These are phyloP conservation scores for Sungouiella blattae DNA, from an alignment of 805 yeast species.

Conservation along the genomic window DNA sequence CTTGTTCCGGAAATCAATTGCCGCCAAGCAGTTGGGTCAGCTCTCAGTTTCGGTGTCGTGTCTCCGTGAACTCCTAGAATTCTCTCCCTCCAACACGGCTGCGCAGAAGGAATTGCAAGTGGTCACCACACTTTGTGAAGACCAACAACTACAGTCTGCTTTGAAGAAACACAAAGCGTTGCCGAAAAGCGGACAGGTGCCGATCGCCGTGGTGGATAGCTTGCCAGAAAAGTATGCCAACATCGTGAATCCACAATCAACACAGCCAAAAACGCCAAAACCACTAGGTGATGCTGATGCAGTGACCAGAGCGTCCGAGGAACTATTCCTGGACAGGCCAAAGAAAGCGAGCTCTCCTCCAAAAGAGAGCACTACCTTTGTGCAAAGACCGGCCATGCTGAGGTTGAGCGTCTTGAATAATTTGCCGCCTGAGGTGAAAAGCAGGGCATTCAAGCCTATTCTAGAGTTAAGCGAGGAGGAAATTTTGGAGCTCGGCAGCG, in stretches of 20 bases:
- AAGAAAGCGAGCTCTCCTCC: background rate
- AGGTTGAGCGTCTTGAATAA: constrained; percentile 18
- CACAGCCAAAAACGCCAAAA: background rate
- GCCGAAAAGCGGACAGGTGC: constrained; percentile 16
- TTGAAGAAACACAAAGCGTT: constrained; percentile 9
- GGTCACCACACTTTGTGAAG: too few relatives aligned
- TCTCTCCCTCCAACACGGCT: constrained; percentile 40
- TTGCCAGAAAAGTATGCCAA: constrained; percentile 33
- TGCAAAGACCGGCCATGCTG: background rate
- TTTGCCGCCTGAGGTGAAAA: constrained; percentile 23
- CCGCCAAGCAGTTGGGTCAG: constrained; percentile 27
- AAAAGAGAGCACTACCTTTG: background rate
- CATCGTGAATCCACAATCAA: background rate
- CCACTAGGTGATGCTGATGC: background rate
- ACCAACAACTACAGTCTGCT: constrained; percentile 7
- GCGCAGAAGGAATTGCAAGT: constrained; percentile 39
- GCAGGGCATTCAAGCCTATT: constrained; percentile 34
- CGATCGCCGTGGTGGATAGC: constrained; percentile 39
- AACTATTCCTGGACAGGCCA: background rate
- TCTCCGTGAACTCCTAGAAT: constrained; percentile 32
- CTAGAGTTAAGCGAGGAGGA: constrained; percentile 21
- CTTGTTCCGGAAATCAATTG: constrained; percentile 48
- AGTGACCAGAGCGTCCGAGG: background rate
- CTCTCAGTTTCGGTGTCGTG: constrained; percentile 22
- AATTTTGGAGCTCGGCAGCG: background rate